Evolutionary conservation across 495 filamentous ascomycete species (phyloP), one percentile per base, ranked within the genome.

Genomic region (Neohortaea acidophila): DNA sequence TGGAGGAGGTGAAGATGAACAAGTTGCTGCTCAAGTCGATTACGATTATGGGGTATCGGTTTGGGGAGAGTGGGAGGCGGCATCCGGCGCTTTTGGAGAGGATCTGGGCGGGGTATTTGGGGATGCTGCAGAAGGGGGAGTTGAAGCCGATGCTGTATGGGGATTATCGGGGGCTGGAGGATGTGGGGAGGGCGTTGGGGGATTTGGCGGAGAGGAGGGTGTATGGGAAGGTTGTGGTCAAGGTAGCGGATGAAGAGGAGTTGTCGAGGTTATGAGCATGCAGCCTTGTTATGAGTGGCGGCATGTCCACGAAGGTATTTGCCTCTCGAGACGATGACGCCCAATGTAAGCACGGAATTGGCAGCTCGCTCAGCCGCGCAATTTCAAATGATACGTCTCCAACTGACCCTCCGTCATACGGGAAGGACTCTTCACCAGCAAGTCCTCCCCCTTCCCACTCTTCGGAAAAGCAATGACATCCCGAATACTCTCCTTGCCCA

Each of bases 381-480:
- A 24, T 38, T 48, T 20, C n/a, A 84, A 57, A 54, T 84, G 77
- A 60, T 94, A 97, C 2, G 67, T 75, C 44, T 68, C 54, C 50
- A 84, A 61, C 37, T 80, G 71, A 47, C 71, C 67, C 33, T 68
- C 57, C 0, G 67, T 78, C 39, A 87, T 66, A 43, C 47, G 47
- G 18, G 72, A 69, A 0, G 89, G 89, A 45, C 75, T 79, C 32
- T 71, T 72, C 12, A 94, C 83, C 56, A 85, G 68, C 20, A 69
- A 54, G 59, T 97, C 89, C 51, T 87, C 79, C 0, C 84, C 82
- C 57, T 77, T 87, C 23, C 80, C 79, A 35, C 66, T 80, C 61
- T 97, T 97, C 2, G 89, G 89, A 56, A 97, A 97, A 1, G 87
- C 87, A 54, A 94, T 93, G 12, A 96, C 89, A 62, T 97, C 87